Percentiles rank a stretch among this genome's conserved stretches.
These are phyloP conservation scores for Globisporangium middletonii DNA, from an alignment of 352 stramenopile genomes.

Conservation along the genomic window DNA sequence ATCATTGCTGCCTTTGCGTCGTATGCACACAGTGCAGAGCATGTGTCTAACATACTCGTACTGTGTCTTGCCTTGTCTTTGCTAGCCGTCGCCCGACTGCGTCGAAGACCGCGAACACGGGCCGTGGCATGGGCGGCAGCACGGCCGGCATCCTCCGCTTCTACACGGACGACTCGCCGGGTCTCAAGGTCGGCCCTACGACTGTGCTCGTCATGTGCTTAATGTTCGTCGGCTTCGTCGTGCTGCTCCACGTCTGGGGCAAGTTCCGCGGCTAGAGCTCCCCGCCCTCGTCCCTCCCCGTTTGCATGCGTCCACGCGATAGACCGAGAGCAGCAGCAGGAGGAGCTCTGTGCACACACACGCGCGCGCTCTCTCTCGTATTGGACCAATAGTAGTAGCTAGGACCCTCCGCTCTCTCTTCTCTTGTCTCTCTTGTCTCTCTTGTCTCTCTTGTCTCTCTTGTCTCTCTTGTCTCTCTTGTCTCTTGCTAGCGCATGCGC, in stretches of 20 bases:
- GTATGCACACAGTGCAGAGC: background rate
- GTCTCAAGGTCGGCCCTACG: conserved; percentile 94
- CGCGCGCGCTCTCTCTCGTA: conserved; percentile 3
- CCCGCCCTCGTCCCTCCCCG: no score
- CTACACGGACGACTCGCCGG: conserved; percentile 96
- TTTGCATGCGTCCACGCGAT: no score
- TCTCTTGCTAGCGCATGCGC: conserved; percentile 3
- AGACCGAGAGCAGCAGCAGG: conserved; percentile 3
- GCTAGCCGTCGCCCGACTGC: conserved; percentile 49
- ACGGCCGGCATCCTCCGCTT: conserved; percentile 94
- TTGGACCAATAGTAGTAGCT: conserved; percentile 40
- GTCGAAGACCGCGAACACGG: conserved; percentile 53
- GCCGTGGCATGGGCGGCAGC: conserved; percentile 78
- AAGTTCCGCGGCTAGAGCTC: conserved; percentile 89
- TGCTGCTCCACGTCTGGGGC: conserved; percentile 96
- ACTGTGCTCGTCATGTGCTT: conserved; percentile 94
- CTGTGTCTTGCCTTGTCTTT: conserved; percentile 3
- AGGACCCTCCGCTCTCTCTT: conserved; percentile 8
- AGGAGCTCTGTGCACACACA: background rate
- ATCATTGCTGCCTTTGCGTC: background rate
- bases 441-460: background rate
- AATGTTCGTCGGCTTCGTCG: conserved; percentile 95
- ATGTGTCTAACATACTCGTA: background rate
- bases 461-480: background rate
- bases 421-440: conserved; percentile 4